Base-by-base conservation (phyloP, 169 alveolate species). In the Plasmodium inui region DNA sequence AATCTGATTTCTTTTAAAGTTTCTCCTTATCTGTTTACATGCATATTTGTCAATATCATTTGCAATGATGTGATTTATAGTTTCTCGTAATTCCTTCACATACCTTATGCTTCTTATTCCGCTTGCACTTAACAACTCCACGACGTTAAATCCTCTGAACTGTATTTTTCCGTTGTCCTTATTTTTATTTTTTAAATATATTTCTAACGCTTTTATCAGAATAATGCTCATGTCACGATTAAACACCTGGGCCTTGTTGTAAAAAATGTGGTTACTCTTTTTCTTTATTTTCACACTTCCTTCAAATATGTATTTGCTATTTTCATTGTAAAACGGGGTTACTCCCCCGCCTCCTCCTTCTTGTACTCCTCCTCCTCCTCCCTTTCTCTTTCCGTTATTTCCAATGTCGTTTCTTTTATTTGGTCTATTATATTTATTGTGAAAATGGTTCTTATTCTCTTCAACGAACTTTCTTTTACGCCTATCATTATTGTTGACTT, bases 191-290 rank as follows among this genome's bases (percentile, higher is more conserved):
- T 96, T 95, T 79, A 94, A 93, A 73, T 50, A 95, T 37, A 93
- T 81, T 82, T 94, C 96, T 57, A 96, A 98, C n/a, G 98, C 95
- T 81, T 96, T 95, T 73, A 98, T 95, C 34, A 97, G 95, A 46
- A 98, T 44, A 7, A 98, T 96, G 12, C 99, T 97, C 80, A 98
- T 90, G 84, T 98, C 99, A 34, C 99, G 96, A 94, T 98, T 98
- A 93, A 98, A 98, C 55, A 98, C 99, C 85, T 98, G 99, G 8
- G 99, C 98, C 32, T 98, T 98, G 92, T 98, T 98, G 92, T 97
- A 97, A 92, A 97, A 97, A 26, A 97, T 78, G 53, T 96, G 97
- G 46, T 95, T 74, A 10, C 95, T 86, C 73, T 89, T 89, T 82
- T 96, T 96, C 84, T 92, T 83, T 34, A 97, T 97, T 81, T 78